Evolutionary conservation across 352 stramenopile genomes (phyloP).

Genomic region (Globisporangium nunn): DNA sequence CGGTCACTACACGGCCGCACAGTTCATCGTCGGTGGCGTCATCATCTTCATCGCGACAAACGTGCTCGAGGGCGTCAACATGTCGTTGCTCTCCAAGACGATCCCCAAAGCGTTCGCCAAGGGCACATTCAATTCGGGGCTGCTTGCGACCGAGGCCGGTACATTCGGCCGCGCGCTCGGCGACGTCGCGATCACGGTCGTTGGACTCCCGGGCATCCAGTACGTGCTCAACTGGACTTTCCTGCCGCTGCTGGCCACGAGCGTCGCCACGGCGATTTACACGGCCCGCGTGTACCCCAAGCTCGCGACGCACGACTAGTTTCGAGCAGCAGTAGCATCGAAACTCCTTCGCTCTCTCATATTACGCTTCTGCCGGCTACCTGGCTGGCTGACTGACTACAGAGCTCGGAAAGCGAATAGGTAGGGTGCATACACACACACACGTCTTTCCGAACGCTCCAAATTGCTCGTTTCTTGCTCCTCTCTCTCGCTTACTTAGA

Average conservation of each 20-base stretch:
- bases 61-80: constrained; percentile 91
- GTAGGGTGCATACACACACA: too few relatives aligned
- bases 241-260: constrained; percentile 50
- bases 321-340: too few relatives aligned
- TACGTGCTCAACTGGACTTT: constrained; percentile 86
- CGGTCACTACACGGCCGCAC: constrained; percentile 64
- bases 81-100: constrained; percentile 90
- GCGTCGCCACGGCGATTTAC: constrained; percentile 55
- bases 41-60: constrained; percentile 92
- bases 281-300: constrained; percentile 65
- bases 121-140: constrained; percentile 92
- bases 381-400: too few relatives aligned
- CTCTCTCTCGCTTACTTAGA: not conserved
- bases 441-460: too few relatives aligned
- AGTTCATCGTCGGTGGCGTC: constrained; percentile 86
- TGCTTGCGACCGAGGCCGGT: constrained; percentile 90
- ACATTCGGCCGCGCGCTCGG: constrained; percentile 86
- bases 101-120: constrained; percentile 90
- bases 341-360: too few relatives aligned
- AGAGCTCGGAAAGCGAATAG: too few relatives aligned
- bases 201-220: constrained; percentile 72
- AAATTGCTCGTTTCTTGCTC: not conserved
- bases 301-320: constrained; percentile 49
- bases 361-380: too few relatives aligned
- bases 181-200: constrained; percentile 80